phyloP scores from a whole-genome alignment of 2,329 filamentous ascomycete species.

The Colletotrichum tofieldiae region DNA sequence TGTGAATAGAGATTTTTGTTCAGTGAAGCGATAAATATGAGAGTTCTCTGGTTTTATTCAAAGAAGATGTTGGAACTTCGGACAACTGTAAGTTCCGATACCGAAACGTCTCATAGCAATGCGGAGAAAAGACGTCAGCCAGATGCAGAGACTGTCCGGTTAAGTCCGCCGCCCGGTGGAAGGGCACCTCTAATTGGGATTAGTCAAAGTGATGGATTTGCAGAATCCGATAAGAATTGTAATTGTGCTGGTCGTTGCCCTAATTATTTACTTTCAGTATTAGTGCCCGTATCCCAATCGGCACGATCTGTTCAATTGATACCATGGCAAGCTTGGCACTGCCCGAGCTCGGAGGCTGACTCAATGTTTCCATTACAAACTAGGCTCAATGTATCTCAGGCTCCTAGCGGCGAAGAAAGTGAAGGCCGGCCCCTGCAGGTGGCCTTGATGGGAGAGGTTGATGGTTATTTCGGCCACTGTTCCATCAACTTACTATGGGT shows the following conservation, averaged over 20 bases:
- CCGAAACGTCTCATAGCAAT: neutral
- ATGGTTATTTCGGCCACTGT: too few relatives aligned
- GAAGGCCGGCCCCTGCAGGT: too few relatives aligned
- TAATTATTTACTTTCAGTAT: neutral
- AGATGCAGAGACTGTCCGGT: neutral
- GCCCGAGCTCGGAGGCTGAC: neutral
- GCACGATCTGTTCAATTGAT: neutral
- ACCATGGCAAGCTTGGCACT: neutral
- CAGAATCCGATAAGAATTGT: too few relatives aligned
- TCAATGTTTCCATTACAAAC: neutral
- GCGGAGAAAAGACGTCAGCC: neutral
- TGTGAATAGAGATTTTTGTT: neutral
- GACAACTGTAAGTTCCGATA: neutral
- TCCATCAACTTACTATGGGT: too few relatives aligned
- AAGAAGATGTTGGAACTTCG: neutral
- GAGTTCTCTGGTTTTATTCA: neutral
- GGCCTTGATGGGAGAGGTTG: too few relatives aligned
- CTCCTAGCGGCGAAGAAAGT: neutral
- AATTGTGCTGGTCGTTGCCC: too few relatives aligned
- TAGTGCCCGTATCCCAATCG: too few relatives aligned
- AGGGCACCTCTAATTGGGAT: too few relatives aligned
- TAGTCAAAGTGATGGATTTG: too few relatives aligned
- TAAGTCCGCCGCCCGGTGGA: neutral
- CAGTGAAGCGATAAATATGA: neutral
- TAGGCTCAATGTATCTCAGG: neutral